A percentile compares a stretch with the other conserved stretches of the same genome.
Evolutionary conservation across 2,329 filamentous ascomycete species (phyloP).

Genomic region (Cladosporium halotolerans): DNA sequence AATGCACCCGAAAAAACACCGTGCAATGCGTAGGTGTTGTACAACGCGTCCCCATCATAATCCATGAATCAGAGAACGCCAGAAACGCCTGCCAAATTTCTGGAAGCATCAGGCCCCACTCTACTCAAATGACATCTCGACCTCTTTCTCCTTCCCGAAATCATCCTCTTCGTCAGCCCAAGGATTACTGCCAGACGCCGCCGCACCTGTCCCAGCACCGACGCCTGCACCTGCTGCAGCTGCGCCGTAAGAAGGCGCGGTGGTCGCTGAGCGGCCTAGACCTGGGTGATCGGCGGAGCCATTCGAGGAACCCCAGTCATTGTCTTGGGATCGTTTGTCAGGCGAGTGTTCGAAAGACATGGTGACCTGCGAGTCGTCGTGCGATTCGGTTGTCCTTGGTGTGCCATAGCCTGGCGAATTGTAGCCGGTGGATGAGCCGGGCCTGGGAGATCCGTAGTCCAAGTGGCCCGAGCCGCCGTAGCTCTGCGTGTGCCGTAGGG

Average conservation of each 20-base stretch:
- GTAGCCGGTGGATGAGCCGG: not conserved
- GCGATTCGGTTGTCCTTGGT: not conserved
- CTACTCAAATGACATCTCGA: slow-evolving; percentile 45
- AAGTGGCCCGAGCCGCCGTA: slow-evolving; percentile 20
- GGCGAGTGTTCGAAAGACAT: slow-evolving; percentile 38
- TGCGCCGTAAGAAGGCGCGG: not conserved
- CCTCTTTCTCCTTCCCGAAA: slow-evolving; percentile 41
- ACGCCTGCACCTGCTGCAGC: not conserved
- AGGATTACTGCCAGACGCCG: slow-evolving; percentile 32
- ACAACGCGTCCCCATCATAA: not conserved
- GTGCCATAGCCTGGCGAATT: slow-evolving; percentile 8
- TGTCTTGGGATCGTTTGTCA: slow-evolving; percentile 17
- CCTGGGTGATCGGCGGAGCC: not conserved
- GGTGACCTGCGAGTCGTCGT: slow-evolving; percentile 39
- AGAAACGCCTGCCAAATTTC: too few relatives aligned
- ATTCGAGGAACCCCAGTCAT: slow-evolving; percentile 2
- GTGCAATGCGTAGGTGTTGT: not conserved
- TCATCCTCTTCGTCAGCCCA: slow-evolving; percentile 43
- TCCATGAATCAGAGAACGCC: too few relatives aligned
- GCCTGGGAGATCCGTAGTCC: not conserved
- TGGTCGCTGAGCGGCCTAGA: not conserved
- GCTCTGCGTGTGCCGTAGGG: slow-evolving; percentile 44
- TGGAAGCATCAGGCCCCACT: not conserved
- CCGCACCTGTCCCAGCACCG: not conserved
- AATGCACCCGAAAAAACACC: not conserved